Conservation (phyloP, 2,329 filamentous ascomycete genomes). For the Orbilia quercus region DNA sequence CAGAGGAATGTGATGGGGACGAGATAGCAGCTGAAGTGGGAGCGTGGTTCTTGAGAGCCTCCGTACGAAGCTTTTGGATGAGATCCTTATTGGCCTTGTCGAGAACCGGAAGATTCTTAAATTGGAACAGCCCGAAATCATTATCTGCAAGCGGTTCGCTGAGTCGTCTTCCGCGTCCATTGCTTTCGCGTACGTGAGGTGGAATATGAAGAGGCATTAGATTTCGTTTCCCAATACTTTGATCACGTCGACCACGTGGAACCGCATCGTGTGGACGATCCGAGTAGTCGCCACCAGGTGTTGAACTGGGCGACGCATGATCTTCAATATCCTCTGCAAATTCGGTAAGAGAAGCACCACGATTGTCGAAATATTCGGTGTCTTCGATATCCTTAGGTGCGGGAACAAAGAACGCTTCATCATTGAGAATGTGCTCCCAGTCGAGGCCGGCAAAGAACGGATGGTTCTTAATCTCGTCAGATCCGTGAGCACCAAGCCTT, state of each 20-base stretch:
- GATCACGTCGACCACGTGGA: constrained; percentile 86
- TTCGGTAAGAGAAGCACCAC: constrained; percentile 89
- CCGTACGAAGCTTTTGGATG: constrained; percentile 92
- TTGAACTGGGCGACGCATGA: constrained; percentile 75
- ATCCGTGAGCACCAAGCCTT: constrained; percentile 89
- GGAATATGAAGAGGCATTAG: constrained; percentile 97
- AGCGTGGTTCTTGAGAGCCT: constrained; percentile 79
- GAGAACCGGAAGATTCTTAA: constrained; percentile 95
- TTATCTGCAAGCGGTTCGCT: constrained; percentile 90
- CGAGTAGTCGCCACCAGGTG: constrained; percentile 79
- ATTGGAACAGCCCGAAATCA: constrained; percentile 95
- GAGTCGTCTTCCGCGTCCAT: constrained; percentile 77
- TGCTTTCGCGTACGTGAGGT: constrained; percentile 88
- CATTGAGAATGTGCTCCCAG: constrained; percentile 91
- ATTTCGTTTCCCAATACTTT: constrained; percentile 86
- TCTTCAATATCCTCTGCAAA: constrained; percentile 97
- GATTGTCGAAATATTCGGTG: constrained; percentile 95
- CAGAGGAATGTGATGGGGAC: constrained; percentile 63
- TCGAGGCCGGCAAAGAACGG: constrained; percentile 87
- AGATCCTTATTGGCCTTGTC: constrained; percentile 99
- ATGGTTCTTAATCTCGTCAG: constrained; percentile 89
- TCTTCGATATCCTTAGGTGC: constrained; percentile 93
- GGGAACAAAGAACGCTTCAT: constrained; percentile 95
- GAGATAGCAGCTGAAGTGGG: constrained; percentile 65
- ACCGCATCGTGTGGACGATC: constrained; percentile 95